Evolutionary conservation across 208 protist genomes (phyloP).

Genomic region (Crithidia bombi): DNA sequence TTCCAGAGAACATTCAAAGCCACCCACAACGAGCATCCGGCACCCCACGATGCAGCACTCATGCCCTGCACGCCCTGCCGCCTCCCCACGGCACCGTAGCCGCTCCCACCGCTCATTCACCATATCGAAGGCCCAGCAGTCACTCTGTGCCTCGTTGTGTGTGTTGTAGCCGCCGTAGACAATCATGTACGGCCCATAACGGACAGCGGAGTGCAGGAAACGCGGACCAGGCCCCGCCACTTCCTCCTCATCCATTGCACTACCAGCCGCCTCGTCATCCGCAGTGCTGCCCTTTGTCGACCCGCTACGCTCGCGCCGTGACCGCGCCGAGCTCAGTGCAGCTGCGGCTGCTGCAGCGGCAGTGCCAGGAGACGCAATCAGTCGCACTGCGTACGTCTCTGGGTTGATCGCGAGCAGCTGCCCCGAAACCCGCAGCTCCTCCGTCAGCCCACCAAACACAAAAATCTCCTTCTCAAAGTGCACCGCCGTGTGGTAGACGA

Average conservation of each 20-base stretch:
- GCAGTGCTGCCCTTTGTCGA: background rate
- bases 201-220: slow-evolving; percentile 79
- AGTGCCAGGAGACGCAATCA: slow-evolving; percentile 20
- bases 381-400: slow-evolving; percentile 59
- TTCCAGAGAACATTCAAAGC: slow-evolving; percentile 66
- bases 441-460: slow-evolving; percentile 87
- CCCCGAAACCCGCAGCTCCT: slow-evolving; percentile 57
- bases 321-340: background rate
- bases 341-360: no score
- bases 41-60: slow-evolving; percentile 71
- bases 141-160: slow-evolving; percentile 64
- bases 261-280: background rate
- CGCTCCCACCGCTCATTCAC: slow-evolving; percentile 80
- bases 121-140: slow-evolving; percentile 86
- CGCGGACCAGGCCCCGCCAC: slow-evolving; percentile 33
- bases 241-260: background rate
- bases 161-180: slow-evolving; percentile 81
- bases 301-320: slow-evolving; percentile 10
- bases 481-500: slow-evolving; percentile 78
- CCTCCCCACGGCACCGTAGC: slow-evolving; percentile 47
- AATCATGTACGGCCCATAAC: slow-evolving; percentile 84
- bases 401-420: slow-evolving; percentile 75
- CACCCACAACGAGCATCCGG: slow-evolving; percentile 77
- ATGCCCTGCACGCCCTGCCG: slow-evolving; percentile 56
- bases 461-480: slow-evolving; percentile 58